Evolutionary conservation across 495 filamentous ascomycete species (phyloP), one percentile per base, ranked within the genome.

Genomic region (Alectoria sarmentosa): DNA sequence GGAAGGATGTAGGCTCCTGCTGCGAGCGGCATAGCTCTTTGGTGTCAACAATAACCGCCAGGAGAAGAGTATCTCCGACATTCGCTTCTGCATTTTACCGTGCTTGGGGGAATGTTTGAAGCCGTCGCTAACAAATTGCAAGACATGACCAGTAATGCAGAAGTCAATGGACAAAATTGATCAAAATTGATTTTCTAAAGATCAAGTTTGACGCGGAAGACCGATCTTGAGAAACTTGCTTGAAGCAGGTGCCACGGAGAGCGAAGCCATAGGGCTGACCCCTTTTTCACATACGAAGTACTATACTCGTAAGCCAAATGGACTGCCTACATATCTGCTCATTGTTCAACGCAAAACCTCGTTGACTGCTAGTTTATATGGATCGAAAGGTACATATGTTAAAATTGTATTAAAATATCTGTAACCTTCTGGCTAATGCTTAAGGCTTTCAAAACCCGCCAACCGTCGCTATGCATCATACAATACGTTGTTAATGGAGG

Each of bases 401-500:
- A n/a, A n/a, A n/a, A n/a, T n/a, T 57, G 57, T 28, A 63, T 63
- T 63, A 57, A 63, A 28, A 41, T 44, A 19, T 56, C 55, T 63
- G 57, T 13, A 34, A n/a, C 7, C 37, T 38, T 41, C 48, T 34
- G 61, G 49, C 61, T 63, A 57, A 55, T 42, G 36, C 32, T 55
- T 57, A 52, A 57, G 30, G 10, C 49, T 37, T 11, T 57, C 19
- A 41, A 42, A 52, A 39, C 21, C 61, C 28, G 37, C 42, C 21
- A 41, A 39, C 55, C 55, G 36, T 58, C 62, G 62, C 62, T 64
- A 64, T 64, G 62, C 62, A 58, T 11, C 62, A 59, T 15, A 56
- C 30, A 64, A 46, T 55, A 59, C 32, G 54, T 55, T n/a, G 55
- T 41, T 30, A 55, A 62, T 19, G 30, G 36, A 34, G 44, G 15